Evolutionary conservation across 2,329 filamentous ascomycete genomes (phyloP), one percentile per base, ranked within the genome.

Genomic region (Aspergillus texensis): DNA sequence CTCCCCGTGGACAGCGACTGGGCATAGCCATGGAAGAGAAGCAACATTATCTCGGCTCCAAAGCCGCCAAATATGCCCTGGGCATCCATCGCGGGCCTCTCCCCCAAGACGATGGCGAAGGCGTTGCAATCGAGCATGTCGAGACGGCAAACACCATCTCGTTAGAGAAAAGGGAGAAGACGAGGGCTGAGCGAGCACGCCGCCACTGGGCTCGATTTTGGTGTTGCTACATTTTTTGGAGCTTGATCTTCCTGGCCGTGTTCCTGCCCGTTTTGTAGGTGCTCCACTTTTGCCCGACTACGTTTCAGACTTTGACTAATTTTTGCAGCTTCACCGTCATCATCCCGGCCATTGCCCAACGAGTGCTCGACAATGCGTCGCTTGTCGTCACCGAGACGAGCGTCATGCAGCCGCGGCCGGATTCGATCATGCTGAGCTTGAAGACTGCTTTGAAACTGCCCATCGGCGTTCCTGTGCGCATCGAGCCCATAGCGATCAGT

Each of bases 281-380:
- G 28, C 48, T 52, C 48, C 48, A 52, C 48, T 21, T 16, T n/a
- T 4, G 11, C 3, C 26, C 19, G 21, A 11, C 28, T 10, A 52
- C 28, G 48, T 52, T 52, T 52, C 48, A 36, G 12, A 41, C 19
- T 34, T 34, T 58, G 43, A 58, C 45, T 55, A 36, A 55, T 5
- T 39, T 46, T 28, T 46, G 34, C 57, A 81, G 79, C 61, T 80
- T 81, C 69, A 62, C 77, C 1, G 68, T 79, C 54, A 70, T 75
- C 21, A 73, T 81, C 9, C 79, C 79, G n/a, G 78, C 77, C 12
- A 71, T 81, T 39, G 78, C 79, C 0, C 79, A 80, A 50, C 65
- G 72, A 36, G 72, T 81, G 19, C 72, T 81, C 24, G 66, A 80
- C 58, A 73, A 75, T 53, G 76, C 77, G 3, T 61, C 70, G 19